Base-by-base conservation (phyloP, 179 eudicot species). In the Dionaea muscipula region DNA sequence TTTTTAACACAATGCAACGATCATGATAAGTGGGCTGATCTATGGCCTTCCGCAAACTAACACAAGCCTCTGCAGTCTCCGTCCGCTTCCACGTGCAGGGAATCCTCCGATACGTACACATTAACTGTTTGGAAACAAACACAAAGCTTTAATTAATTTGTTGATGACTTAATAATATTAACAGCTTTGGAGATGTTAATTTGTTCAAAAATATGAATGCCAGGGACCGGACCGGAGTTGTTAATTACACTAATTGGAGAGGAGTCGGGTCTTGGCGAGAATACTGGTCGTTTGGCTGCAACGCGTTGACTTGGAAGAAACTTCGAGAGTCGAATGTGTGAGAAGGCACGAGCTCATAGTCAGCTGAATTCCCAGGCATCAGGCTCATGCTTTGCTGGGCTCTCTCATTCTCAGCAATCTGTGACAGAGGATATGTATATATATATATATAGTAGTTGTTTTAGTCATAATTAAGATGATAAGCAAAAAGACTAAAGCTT, bases 391-490 rank as follows among this genome's bases (percentile, higher is more conserved):
- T 89, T 78, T 72, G 83, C 65, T 76, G 88, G n/a, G 78, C 83
- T 72, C 91, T 87, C 65, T 82, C 95, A 64, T 69, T 82, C 66
- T 91, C 95, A 48, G 88, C 79, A 55, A 87, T 87, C 98, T 87
- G 64, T 63, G 56, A 36, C 13, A 40, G 16, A n/a, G 13, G 17
- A 7, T 16, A 18, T 18, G 14, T 36, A 55, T 39, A 22, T 39
- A 2, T 17, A 16, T 11, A 27, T 14, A n/a, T 27, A 8, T 23
- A 13, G 16, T 15, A 6, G 4, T 23, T 27, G 38, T 7, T 9
- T 22, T 33, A 39, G 22, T 55, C 5, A 14, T 11, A 14, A 23
- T 17, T 1, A 6, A 19, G 7, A 31, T 26, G n/a, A 9, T 10
- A 33, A 18, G 1, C 10, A n/a, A n/a, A n/a, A n/a, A n/a, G n/a